Percentiles rank a stretch among this genome's conserved stretches.
phyloP scores from a whole-genome alignment of 1,284 basidiomycete genomes.

The Puccinia hordei region DNA sequence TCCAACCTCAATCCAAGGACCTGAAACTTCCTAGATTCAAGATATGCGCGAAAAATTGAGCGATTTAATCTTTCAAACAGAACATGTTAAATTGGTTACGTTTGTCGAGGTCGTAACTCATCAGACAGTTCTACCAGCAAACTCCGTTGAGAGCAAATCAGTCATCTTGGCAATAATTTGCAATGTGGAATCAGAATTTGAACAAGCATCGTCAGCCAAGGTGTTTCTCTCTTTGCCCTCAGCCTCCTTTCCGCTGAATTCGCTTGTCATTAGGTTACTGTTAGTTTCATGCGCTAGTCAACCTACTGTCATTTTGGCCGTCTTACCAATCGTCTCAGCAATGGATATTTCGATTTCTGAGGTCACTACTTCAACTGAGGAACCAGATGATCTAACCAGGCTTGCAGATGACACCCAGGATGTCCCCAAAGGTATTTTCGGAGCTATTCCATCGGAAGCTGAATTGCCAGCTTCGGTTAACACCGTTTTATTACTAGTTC shows the following conservation, averaged over 20 bases:
- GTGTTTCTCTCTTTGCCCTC: background rate
- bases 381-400: background rate
- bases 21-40: background rate
- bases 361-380: background rate
- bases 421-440: conserved; percentile 20
- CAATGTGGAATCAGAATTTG: conserved; percentile 41
- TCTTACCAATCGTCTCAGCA: conserved; percentile 34
- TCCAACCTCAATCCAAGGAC: background rate
- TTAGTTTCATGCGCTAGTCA: conserved; percentile 19
- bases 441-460: background rate
- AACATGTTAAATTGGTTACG: conserved; percentile 45
- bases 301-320: conserved; percentile 34
- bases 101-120: conserved; percentile 35
- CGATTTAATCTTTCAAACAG: background rate
- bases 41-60: background rate
- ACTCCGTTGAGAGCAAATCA: conserved; percentile 7
- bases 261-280: conserved; percentile 2
- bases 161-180: conserved; percentile 32
- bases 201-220: conserved; percentile 33
- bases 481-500: conserved; percentile 4
- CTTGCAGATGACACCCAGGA: conserved; percentile 18
- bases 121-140: background rate
- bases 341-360: conserved; percentile 35
- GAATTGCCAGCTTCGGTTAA: background rate
- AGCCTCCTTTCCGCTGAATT: background rate